Evolutionary conservation across 768 basidiomycete genomes (phyloP).

Genomic region (Rhodosporidiobolus sp.): DNA sequence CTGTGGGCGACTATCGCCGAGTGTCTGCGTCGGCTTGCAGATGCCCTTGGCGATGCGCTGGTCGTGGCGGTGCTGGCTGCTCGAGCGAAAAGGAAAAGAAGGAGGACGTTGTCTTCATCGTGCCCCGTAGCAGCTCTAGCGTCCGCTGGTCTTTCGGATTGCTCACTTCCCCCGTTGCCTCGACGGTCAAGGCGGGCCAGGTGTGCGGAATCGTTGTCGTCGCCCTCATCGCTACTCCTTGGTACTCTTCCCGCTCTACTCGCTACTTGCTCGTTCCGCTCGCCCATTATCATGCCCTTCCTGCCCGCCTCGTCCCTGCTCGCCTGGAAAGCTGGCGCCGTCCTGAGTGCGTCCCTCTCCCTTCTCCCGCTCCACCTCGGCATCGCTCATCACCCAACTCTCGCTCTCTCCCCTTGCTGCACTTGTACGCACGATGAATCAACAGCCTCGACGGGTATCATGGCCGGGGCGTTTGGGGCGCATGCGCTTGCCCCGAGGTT

Average conservation of each 20-base stretch:
- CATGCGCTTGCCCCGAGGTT: slow-evolving; percentile 34
- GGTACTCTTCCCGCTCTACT: not conserved
- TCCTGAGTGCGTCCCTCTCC: slow-evolving; percentile 23
- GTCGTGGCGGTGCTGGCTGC: too few species aligned
- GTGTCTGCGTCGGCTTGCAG: too few species aligned
- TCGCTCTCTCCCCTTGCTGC: not conserved
- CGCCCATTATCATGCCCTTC: slow-evolving; percentile 14
- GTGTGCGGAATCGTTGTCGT: too few species aligned
- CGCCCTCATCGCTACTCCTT: not conserved
- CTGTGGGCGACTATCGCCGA: too few species aligned
- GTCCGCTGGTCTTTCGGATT: too few species aligned
- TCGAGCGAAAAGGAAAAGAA: too few species aligned
- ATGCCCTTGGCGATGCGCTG: too few species aligned
- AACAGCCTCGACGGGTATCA: slow-evolving; percentile 30
- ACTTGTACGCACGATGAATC: not conserved
- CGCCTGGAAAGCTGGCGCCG: slow-evolving; percentile 40
- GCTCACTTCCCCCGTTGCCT: too few species aligned
- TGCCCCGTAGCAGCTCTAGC: too few species aligned
- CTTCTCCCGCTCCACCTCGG: not conserved
- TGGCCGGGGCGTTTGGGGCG: slow-evolving; percentile 33
- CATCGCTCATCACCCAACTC: too few species aligned
- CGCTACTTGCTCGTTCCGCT: not conserved
- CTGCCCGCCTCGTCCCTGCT: slow-evolving; percentile 25
- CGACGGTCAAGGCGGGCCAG: too few species aligned
- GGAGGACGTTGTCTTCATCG: too few species aligned